Evolutionary conservation across 805 yeast genomes (phyloP).

Genomic region (Ogataea angusta): DNA sequence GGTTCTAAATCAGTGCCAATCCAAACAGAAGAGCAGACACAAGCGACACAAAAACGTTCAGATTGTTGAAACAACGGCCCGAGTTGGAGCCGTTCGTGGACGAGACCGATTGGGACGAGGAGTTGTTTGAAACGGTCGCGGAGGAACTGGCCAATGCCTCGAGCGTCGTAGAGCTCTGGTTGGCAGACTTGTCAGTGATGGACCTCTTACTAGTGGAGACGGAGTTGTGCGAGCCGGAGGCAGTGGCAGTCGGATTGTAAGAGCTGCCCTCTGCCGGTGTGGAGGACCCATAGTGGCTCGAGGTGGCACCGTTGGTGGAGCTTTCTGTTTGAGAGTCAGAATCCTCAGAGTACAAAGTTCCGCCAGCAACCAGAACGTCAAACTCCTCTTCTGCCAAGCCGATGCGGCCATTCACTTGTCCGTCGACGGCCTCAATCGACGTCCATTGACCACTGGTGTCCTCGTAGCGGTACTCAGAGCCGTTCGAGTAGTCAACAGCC

Average conservation of each 20-base stretch:
- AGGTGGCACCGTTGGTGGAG: slow-evolving; percentile 6
- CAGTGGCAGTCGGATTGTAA: neutral
- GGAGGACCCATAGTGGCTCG: neutral
- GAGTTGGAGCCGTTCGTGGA: slow-evolving; percentile 13
- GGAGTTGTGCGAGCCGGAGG: slow-evolving; percentile 3
- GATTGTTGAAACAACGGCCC: neutral
- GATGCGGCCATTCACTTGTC: slow-evolving; percentile 59
- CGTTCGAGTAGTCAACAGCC: slow-evolving; percentile 71
- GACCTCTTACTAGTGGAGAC: slow-evolving; percentile 14
- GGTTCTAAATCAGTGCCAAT: slow-evolving; percentile 9
- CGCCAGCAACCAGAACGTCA: slow-evolving; percentile 35
- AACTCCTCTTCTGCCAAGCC: slow-evolving; percentile 44
- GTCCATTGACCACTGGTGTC: slow-evolving; percentile 57
- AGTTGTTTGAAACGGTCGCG: slow-evolving; percentile 13
- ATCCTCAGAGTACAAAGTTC: neutral
- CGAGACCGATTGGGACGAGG: slow-evolving; percentile 17
- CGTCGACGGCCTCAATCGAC: slow-evolving; percentile 55
- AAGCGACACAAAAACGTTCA: slow-evolving; percentile 7
- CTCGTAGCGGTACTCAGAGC: slow-evolving; percentile 51
- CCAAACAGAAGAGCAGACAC: slow-evolving; percentile 13
- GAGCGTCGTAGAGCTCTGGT: slow-evolving; percentile 3
- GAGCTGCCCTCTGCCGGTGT: neutral
- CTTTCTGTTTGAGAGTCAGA: slow-evolving; percentile 1
- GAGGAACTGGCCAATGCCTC: slow-evolving; percentile 7
- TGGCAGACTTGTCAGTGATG: neutral